Percentiles rank a stretch among this genome's conserved stretches.
Conservation (phyloP, 306 rosid species). For the Argentina anserina region DNA sequence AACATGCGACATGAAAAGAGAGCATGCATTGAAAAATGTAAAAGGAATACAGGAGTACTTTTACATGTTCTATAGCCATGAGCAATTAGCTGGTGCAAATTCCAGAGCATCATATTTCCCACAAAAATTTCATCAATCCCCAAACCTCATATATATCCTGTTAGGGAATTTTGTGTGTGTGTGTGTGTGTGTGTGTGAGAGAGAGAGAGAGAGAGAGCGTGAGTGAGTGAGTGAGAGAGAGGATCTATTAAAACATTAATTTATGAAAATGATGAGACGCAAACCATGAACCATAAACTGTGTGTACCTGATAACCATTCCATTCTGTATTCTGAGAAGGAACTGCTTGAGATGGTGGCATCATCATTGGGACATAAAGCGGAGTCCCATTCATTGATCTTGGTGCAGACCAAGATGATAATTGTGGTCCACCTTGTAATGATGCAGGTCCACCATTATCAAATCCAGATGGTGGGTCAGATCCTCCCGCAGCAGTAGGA, state of each 20-base stretch:
- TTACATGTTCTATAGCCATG: neutral
- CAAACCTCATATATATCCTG: neutral
- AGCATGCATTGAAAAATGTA: neutral
- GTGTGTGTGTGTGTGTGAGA: neutral
- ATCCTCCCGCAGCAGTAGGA: slow-evolving; percentile 64
- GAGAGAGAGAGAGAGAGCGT: neutral
- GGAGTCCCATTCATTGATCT: slow-evolving; percentile 62
- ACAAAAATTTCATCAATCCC: neutral
- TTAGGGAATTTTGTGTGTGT: neutral
- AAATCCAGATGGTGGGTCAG: slow-evolving; percentile 52
- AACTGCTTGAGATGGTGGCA: slow-evolving; percentile 54
- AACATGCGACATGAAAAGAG: slow-evolving; percentile 28
- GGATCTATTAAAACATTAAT: too few species aligned
- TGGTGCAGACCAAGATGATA: slow-evolving; percentile 63
- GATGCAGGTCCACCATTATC: slow-evolving; percentile 53
- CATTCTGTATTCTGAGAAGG: slow-evolving; percentile 63
- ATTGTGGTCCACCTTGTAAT: slow-evolving; percentile 51
- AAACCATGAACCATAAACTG: neutral
- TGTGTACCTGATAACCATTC: slow-evolving; percentile 76
- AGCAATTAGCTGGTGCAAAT: neutral
- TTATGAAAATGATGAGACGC: neutral
- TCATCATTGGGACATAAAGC: slow-evolving; percentile 58
- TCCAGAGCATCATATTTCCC: neutral
- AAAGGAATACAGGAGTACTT: neutral
- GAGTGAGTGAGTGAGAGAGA: neutral